A percentile compares a stretch with the other conserved stretches of the same genome.
Conservation (phyloP, 2,329 filamentous ascomycete genomes). For the Colletotrichum aenigma region DNA sequence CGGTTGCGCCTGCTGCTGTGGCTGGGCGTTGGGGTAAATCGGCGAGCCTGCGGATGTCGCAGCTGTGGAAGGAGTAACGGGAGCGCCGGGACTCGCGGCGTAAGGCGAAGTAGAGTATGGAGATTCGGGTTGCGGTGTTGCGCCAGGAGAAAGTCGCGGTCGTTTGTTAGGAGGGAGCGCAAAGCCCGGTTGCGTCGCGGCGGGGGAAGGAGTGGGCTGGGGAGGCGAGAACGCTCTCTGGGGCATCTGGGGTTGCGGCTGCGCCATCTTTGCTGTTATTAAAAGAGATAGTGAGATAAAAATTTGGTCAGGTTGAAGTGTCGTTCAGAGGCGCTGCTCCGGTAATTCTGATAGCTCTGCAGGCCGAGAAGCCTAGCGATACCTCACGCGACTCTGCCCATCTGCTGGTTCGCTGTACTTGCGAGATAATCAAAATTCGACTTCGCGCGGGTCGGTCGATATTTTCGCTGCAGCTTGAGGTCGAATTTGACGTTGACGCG, state of each 20-base stretch:
- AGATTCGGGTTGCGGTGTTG: constrained; percentile 69
- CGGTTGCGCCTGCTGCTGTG: constrained; percentile 12
- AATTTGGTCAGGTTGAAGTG: constrained; percentile 6
- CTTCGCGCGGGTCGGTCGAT: background rate
- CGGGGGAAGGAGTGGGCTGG: constrained; percentile 66
- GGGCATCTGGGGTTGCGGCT: constrained; percentile 58
- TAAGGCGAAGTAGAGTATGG: constrained; percentile 62
- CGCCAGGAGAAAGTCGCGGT: constrained; percentile 71
- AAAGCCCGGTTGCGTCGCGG: constrained; percentile 56
- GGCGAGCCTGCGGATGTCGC: constrained; percentile 41
- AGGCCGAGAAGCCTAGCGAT: constrained; percentile 56
- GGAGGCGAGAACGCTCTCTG: constrained; percentile 66
- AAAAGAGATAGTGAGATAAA: background rate
- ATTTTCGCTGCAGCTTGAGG: background rate
- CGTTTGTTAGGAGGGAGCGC: constrained; percentile 74
- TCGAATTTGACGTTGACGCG: background rate
- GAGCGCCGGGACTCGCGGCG: constrained; percentile 48
- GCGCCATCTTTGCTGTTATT: constrained; percentile 52
- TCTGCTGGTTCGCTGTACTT: constrained; percentile 32
- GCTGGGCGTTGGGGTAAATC: constrained; percentile 26
- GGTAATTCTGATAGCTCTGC: constrained; percentile 30
- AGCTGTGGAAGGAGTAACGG: constrained; percentile 42
- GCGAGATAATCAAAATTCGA: background rate
- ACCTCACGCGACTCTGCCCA: constrained; percentile 49
- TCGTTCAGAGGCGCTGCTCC: constrained; percentile 2